Evolutionary conservation across 2,329 filamentous ascomycete species (phyloP).

Genomic region (Monosporascus cannonballus): DNA sequence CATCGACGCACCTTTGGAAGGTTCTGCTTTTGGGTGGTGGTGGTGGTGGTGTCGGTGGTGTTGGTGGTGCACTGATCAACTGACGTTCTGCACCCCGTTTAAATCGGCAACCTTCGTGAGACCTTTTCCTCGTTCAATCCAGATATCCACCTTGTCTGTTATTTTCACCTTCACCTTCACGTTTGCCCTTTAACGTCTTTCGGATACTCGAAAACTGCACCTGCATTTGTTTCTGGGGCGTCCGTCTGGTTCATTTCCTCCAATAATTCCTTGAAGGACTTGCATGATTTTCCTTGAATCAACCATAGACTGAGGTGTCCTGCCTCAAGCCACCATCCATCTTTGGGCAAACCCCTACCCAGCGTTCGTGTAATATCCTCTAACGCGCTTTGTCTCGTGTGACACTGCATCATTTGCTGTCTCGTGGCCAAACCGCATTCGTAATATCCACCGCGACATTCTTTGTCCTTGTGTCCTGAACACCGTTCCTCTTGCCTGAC

Average conservation of each 20-base stretch:
- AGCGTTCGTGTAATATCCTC: not conserved
- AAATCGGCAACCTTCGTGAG: not conserved
- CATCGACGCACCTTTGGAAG: not conserved
- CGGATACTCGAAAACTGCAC: not conserved
- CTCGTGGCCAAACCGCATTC: not conserved
- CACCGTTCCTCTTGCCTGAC: not conserved
- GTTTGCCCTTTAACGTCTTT: not conserved
- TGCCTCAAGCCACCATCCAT: too few species aligned
- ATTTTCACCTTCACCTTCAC: not conserved
- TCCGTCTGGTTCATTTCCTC: not conserved
- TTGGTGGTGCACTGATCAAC: not conserved
- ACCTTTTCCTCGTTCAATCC: not conserved
- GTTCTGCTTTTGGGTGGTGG: not conserved
- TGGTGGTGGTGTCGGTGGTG: not conserved
- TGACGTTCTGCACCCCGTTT: not conserved
- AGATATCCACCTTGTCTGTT: not conserved
- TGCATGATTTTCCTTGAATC: not conserved
- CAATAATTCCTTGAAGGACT: not conserved
- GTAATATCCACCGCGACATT: not conserved
- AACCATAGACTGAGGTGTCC: not conserved
- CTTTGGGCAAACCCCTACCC: too few species aligned
- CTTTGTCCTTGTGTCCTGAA: not conserved
- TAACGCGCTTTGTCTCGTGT: not conserved
- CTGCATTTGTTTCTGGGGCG: not conserved
- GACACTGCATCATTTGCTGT: not conserved